Evolutionary conservation across 2,329 filamentous ascomycete genomes (phyloP).

Genomic region (Samsoniella hepiali): DNA sequence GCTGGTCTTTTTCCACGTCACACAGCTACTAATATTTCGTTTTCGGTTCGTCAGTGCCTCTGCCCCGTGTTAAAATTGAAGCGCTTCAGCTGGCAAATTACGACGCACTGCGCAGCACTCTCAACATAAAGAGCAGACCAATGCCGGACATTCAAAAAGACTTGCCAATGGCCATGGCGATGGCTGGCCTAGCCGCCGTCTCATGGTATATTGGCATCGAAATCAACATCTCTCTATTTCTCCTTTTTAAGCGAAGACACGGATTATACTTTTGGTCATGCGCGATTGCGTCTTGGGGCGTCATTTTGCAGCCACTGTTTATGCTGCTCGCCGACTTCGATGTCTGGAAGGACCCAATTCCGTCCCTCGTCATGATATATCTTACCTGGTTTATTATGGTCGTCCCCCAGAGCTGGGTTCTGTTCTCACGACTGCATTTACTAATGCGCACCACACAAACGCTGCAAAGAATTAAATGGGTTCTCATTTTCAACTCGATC

Average conservation of each 20-base stretch:
- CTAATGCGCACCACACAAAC: conserved; percentile 48
- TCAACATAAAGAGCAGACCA: neutral
- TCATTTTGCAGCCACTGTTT: conserved; percentile 36
- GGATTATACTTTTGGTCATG: conserved; percentile 36
- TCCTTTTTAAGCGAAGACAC: conserved; percentile 28
- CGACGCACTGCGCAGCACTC: neutral
- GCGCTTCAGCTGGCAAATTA: neutral
- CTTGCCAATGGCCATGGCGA: conserved; percentile 31
- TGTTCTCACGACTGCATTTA: conserved; percentile 59
- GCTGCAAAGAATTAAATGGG: conserved; percentile 46
- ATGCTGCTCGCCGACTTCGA: conserved; percentile 39
- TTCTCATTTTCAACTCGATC: conserved; percentile 54
- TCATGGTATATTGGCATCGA: conserved; percentile 33
- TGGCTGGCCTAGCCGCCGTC: conserved; percentile 35
- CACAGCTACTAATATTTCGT: too few species aligned
- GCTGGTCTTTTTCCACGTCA: too few species aligned
- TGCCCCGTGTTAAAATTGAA: neutral
- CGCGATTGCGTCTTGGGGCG: conserved; percentile 28
- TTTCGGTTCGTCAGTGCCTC: too few species aligned
- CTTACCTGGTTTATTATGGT: conserved; percentile 44
- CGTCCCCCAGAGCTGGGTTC: conserved; percentile 55
- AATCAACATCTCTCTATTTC: conserved; percentile 28
- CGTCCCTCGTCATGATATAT: conserved; percentile 22
- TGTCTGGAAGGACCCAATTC: conserved; percentile 17
- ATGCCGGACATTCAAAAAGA: conserved; percentile 23